A percentile compares a stretch with the other conserved stretches of the same genome.
phyloP scores from a whole-genome alignment of 257 asterid species.

The Lantana camara region DNA sequence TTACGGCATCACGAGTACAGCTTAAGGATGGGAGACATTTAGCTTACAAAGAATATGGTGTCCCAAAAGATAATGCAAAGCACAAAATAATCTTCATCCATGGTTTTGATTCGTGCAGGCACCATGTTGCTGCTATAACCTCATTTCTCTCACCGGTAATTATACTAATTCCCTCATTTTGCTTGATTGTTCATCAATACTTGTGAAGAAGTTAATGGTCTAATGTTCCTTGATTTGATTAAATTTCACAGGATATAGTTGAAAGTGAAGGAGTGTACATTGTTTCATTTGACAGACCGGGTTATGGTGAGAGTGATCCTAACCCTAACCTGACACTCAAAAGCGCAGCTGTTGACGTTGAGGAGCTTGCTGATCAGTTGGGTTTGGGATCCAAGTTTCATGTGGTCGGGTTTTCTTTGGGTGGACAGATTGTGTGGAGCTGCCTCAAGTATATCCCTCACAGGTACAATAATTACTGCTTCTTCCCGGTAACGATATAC shows the following conservation, averaged over 20 bases:
- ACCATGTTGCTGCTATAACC: conserved; percentile 40
- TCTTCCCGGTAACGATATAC: no score
- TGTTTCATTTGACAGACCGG: conserved; percentile 83
- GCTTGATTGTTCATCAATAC: conserved; percentile 19
- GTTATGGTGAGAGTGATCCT: conserved; percentile 94
- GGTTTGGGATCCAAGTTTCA: conserved; percentile 78
- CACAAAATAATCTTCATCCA: conserved; percentile 59
- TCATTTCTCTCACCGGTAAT: conserved; percentile 53
- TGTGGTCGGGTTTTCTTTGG: conserved; percentile 70
- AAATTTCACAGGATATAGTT: conserved; percentile 49
- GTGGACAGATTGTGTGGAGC: conserved; percentile 80
- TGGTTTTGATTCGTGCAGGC: conserved; percentile 62
- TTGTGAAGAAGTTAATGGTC: background rate
- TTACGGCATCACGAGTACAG: conserved; percentile 70
- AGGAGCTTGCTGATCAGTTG: conserved; percentile 81
- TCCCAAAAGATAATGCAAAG: conserved; percentile 57
- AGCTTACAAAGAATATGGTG: conserved; percentile 80
- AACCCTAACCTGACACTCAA: conserved; percentile 50
- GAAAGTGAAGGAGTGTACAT: conserved; percentile 61
- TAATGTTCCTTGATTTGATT: background rate
- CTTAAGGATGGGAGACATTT: conserved; percentile 77
- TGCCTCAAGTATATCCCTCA: conserved; percentile 90
- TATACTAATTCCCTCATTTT: background rate
- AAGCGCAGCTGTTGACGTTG: conserved; percentile 65
- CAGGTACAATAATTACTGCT: conserved; percentile 40